These are phyloP conservation scores for Glomus cerebriforme DNA, from an alignment of 192 early-diverging fungal genomes.

Conservation along the genomic window DNA sequence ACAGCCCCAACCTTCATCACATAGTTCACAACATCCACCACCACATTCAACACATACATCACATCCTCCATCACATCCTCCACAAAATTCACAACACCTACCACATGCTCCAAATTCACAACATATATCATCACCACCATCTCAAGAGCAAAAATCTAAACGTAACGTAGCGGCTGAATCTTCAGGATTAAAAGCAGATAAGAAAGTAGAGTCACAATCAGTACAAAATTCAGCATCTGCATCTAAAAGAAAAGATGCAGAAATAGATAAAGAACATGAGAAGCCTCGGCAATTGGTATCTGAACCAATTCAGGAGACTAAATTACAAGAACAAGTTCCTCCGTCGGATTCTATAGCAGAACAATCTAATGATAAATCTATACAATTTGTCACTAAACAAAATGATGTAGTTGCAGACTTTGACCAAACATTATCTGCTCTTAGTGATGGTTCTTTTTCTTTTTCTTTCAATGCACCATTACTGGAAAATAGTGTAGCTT, in stretches of 20 bases:
- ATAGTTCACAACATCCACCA: background rate
- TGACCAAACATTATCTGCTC: slow-evolving; percentile 30
- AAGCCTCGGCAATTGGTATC: slow-evolving; percentile 17
- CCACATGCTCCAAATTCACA: background rate
- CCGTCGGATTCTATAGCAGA: background rate
- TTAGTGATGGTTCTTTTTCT: slow-evolving; percentile 29
- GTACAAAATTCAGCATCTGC: slow-evolving; percentile 14
- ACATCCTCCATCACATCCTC: background rate
- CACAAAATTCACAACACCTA: background rate
- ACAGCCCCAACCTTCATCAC: background rate
- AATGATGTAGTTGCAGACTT: slow-evolving; percentile 21
- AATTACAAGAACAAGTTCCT: background rate
- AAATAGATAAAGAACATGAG: slow-evolving; percentile 26
- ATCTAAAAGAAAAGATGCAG: slow-evolving; percentile 27
- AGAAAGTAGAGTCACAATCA: slow-evolving; percentile 24
- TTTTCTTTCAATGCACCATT: slow-evolving; percentile 27
- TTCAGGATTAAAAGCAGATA: slow-evolving; percentile 24
- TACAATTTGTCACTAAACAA: background rate
- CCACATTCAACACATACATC: background rate
- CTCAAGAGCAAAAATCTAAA: slow-evolving; percentile 17
- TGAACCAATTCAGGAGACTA: slow-evolving; percentile 15
- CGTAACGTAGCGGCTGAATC: background rate
- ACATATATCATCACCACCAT: background rate
- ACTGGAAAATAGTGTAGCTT: background rate
- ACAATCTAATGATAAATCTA: background rate